Evolutionary conservation across 169 alveolate genomes (phyloP).

Genomic region (Plasmodium billcollinsi): DNA sequence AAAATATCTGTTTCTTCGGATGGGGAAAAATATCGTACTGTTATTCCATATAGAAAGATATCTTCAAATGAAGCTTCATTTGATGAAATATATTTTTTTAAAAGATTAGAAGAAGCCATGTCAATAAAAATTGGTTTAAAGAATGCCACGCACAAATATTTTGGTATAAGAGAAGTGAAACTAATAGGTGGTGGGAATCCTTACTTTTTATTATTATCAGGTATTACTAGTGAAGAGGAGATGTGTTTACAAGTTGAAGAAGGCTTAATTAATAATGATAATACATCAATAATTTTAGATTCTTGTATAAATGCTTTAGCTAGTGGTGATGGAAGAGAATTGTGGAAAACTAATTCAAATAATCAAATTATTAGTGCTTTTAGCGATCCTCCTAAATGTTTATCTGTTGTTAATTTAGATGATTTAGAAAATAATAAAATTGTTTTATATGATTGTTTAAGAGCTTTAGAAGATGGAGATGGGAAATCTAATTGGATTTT

Average conservation of each 20-base stretch:
- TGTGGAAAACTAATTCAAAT: constrained; percentile 86
- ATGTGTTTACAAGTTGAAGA: constrained; percentile 92
- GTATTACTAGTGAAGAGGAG: constrained; percentile 90
- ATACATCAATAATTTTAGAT: constrained; percentile 85
- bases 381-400: constrained; percentile 55
- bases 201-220: constrained; percentile 88
- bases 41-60: constrained; percentile 87
- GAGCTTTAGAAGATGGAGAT: constrained; percentile 88
- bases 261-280: constrained; percentile 84
- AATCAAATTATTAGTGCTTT: constrained; percentile 82
- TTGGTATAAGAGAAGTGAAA: constrained; percentile 91
- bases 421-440: constrained; percentile 48
- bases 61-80: constrained; percentile 82
- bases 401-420: constrained; percentile 60
- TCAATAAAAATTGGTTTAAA: constrained; percentile 88
- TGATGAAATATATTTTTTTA: constrained; percentile 28
- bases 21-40: constrained; percentile 86
- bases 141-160: constrained; percentile 86
- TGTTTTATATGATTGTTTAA: constrained; percentile 84
- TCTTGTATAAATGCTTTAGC: constrained; percentile 90
- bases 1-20: constrained; percentile 86
- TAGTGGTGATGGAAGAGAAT: constrained; percentile 78
- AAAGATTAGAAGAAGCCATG: constrained; percentile 77
- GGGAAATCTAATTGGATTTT: constrained; percentile 89
- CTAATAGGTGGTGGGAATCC: constrained; percentile 92